phyloP scores from a whole-genome alignment of 495 filamentous ascomycete genomes.

The Neurospora intermedia region DNA sequence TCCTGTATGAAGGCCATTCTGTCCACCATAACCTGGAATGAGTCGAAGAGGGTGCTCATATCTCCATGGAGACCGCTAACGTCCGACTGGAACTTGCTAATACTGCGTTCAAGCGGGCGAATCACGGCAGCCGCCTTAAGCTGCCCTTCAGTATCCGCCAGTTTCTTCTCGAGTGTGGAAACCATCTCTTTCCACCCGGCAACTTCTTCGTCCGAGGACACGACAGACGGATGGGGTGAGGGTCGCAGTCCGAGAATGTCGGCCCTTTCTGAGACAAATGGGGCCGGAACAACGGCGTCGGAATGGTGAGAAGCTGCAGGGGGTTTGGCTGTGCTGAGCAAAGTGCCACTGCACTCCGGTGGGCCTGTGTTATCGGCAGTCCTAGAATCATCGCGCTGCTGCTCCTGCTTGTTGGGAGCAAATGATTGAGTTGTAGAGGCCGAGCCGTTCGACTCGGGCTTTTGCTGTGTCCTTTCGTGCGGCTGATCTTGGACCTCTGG shows the following conservation, averaged over 20 bases:
- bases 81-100: slow-evolving; percentile 1
- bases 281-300: background rate
- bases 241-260: background rate
- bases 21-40: slow-evolving; percentile 10
- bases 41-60: slow-evolving; percentile 1
- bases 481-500: no score
- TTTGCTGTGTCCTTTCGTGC: background rate
- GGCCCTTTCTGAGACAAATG: background rate
- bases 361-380: background rate
- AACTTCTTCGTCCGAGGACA: background rate
- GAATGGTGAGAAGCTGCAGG: background rate
- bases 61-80: slow-evolving; percentile 1
- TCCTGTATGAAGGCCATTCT: background rate
- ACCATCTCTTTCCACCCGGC: background rate
- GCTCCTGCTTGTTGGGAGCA: background rate
- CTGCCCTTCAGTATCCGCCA: slow-evolving; percentile 6
- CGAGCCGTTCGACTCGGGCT: background rate
- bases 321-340: background rate
- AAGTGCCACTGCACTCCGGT: background rate
- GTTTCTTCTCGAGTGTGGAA: slow-evolving; percentile 2
- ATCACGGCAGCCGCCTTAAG: background rate
- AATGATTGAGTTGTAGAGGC: background rate
- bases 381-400: background rate
- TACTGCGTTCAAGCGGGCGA: slow-evolving; percentile 1
- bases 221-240: background rate